Conservation (phyloP, 768 basidiomycete species). For the Amanita fuliginea region DNA sequence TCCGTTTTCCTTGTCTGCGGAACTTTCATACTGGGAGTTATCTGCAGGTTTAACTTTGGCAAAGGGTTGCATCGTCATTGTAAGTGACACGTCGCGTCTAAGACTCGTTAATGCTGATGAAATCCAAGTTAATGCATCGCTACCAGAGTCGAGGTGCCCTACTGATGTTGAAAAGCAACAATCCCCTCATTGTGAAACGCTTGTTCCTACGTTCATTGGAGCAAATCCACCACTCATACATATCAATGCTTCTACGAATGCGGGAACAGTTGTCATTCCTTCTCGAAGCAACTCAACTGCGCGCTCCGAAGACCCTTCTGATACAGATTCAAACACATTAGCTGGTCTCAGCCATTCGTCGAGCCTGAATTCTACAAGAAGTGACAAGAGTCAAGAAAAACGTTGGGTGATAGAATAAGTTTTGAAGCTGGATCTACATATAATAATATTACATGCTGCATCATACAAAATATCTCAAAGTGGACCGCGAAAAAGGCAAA, state of each 20-base stretch:
- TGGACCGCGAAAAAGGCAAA: not conserved
- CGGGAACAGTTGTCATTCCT: not conserved
- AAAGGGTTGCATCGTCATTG: constrained; percentile 60
- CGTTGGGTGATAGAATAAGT: constrained; percentile 5
- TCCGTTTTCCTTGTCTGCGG: constrained; percentile 47
- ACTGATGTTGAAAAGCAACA: constrained; percentile 45
- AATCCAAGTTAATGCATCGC: constrained; percentile 32
- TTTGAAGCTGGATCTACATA: constrained; percentile 16
- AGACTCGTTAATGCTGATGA: not conserved
- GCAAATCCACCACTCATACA: not conserved
- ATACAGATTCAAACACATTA: not conserved
- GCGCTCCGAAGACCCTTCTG: not conserved
- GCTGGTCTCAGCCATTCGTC: not conserved
- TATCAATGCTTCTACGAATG: not conserved
- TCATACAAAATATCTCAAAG: not conserved
- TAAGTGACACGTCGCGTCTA: constrained; percentile 23
- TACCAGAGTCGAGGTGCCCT: constrained; percentile 21
- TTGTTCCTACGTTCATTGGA: constrained; percentile 30
- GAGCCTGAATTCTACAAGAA: not conserved
- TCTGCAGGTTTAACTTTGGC: constrained; percentile 68
- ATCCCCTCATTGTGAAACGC: constrained; percentile 45
- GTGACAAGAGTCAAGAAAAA: not conserved
- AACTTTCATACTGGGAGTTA: constrained; percentile 48
- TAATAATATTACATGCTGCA: constrained; percentile 4
- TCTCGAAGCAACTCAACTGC: not conserved